phyloP scores from a whole-genome alignment of 1,284 basidiomycete genomes.

The Flammula alnicola region DNA sequence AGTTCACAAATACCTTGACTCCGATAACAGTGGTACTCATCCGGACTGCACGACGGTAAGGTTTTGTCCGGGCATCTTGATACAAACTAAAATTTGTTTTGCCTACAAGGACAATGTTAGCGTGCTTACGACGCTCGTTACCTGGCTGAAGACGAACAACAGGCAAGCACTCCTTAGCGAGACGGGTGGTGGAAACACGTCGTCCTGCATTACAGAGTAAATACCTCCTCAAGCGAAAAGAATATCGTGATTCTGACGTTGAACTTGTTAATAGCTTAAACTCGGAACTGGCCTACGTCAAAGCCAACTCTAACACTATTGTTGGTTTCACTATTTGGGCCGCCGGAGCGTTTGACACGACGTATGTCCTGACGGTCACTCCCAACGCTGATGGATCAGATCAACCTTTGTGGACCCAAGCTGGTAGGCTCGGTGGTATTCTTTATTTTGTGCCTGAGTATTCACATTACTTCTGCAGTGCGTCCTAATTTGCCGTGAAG shows the following conservation, averaged over 20 bases:
- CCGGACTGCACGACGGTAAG: slow-evolving; percentile 49
- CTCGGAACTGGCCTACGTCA: slow-evolving; percentile 51
- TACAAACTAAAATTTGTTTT: background rate
- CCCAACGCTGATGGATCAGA: too few relatives aligned
- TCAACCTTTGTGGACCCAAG: too few relatives aligned
- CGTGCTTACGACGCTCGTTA: slow-evolving; percentile 48
- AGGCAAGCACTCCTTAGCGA: slow-evolving; percentile 62
- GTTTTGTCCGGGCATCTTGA: background rate
- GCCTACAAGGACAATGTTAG: slow-evolving; percentile 45
- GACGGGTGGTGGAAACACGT: slow-evolving; percentile 60
- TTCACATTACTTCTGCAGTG: too few relatives aligned
- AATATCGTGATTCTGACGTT: background rate
- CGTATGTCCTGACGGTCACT: too few relatives aligned
- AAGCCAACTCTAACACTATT: slow-evolving; percentile 47
- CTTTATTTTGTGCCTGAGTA: too few relatives aligned
- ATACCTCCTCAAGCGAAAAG: slow-evolving; percentile 32
- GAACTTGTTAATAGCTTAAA: slow-evolving; percentile 35
- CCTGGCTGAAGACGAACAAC: slow-evolving; percentile 52
- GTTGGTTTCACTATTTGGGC: slow-evolving; percentile 51
- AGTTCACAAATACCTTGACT: slow-evolving; percentile 68
- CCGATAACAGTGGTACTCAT: slow-evolving; percentile 60
- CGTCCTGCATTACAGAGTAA: slow-evolving; percentile 53
- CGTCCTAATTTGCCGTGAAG: too few relatives aligned
- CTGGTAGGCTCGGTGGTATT: too few relatives aligned
- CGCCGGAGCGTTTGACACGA: slow-evolving; percentile 33